Base-by-base conservation (phyloP, 148 eudicot genomes). In the Arbutus unedo region DNA sequence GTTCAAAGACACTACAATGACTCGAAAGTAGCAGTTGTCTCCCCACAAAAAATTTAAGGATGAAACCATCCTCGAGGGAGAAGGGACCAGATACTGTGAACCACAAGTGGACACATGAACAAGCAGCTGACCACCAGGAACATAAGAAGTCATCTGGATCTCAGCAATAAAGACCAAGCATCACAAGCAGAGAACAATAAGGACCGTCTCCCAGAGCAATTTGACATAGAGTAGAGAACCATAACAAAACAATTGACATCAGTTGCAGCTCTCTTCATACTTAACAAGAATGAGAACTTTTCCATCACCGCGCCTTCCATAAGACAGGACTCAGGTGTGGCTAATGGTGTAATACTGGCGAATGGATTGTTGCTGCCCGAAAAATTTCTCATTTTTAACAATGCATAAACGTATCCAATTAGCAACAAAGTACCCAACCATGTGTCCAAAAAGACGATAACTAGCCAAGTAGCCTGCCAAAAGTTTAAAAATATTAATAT, bases 391-490 rank as follows among this genome's bases (percentile, higher is more conserved):
- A 78, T 77, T 51, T 78, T 66, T 81, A 84, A 9, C 41, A 78
- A 64, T 51, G 81, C 23, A 79, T 50, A 84, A 80, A 84, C 60
- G 49, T 70, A 76, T 71, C 85, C 87, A 84, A 83, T 51, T 82
- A 87, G 83, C 83, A 82, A 87, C 78, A 83, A 85, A 66, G 82
- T 78, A 83, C 80, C 89, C 82, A 84, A 78, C 59, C 89, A 88
- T 75, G 83, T 78, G 72, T 79, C 90, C 85, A 82, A 84, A 77
- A 82, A 79, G 87, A 79, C 85, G 90, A 83, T 76, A 83, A 84
- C 81, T 86, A 84, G 89, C 91, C 91, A 83, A 81, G 83, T 83
- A 86, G 90, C 91, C 92, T 89, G 91, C 93, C 91, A 91, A 87
- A 83, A 89, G 84, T 83, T 89, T 87, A 79, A 87, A 77, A 79